These are phyloP conservation scores for Rubia peregrina DNA, from an alignment of 305 asterid species.

Conservation along the genomic window DNA sequence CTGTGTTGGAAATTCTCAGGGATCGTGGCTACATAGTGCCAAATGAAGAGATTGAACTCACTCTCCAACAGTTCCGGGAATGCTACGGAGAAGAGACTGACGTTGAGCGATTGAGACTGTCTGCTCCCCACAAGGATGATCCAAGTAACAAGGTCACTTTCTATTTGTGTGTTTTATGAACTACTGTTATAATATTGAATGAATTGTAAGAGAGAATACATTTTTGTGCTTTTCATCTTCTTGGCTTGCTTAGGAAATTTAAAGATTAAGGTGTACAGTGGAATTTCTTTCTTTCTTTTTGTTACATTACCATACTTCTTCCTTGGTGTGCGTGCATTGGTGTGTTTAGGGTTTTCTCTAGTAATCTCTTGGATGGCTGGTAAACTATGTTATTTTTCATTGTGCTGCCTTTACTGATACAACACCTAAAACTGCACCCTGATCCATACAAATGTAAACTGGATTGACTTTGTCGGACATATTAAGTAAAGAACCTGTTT, in stretches of 20 bases:
- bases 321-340: not conserved
- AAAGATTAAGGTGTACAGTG: too few species aligned
- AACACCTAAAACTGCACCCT: not conserved
- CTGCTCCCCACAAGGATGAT: slow-evolving; percentile 35
- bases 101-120: slow-evolving; percentile 33
- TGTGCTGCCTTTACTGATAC: not conserved
- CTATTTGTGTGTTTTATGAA: too few species aligned
- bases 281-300: not conserved
- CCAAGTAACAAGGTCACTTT: slow-evolving; percentile 29
- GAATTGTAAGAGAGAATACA: not conserved
- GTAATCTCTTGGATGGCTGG: not conserved
- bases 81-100: slow-evolving; percentile 50
- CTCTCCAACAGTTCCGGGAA: slow-evolving; percentile 57
- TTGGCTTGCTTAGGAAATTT: not conserved
- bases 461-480: not conserved
- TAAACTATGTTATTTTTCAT: not conserved
- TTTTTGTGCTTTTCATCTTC: not conserved
- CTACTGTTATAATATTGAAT: not conserved
- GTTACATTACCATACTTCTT: not conserved
- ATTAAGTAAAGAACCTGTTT: too few species aligned
- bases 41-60: slow-evolving; percentile 43
- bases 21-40: slow-evolving; percentile 89
- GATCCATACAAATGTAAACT: too few species aligned
- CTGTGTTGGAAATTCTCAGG: slow-evolving; percentile 79
- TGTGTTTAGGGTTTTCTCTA: not conserved